Evolutionary conservation across 768 basidiomycete species (phyloP), one percentile per base, ranked within the genome.

Genomic region (Hygrocybe punicea): DNA sequence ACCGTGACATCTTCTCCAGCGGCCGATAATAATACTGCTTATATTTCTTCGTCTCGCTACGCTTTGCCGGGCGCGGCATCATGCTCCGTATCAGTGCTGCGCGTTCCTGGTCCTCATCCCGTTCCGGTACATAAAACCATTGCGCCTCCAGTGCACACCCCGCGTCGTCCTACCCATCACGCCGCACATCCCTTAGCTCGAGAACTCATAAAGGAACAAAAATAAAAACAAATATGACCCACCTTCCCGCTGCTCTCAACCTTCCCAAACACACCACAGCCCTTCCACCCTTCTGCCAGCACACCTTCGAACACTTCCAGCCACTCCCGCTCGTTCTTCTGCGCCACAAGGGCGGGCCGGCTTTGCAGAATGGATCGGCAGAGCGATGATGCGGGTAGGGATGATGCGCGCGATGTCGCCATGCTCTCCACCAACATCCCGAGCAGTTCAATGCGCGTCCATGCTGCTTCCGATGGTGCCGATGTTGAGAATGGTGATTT

Each of bases 11-110:
- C 72, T 87, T 90, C 29, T 74, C 85, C 58, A 91, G 70, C 8
- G 89, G 89, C 25, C 79, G 78, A 73, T 84, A 91, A 71, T 91
- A 92, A 72, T 92, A 92, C 68, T 89, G 86, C 69, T 91, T 91
- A 59, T 86, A 87, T 72, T 89, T 86, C 79, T 86, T 90, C 68
- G 88, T 91, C 71, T 83, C 87, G 47, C 73, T 84, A 53, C 89
- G 73, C 71, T 90, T 91, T 54, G 78, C 86, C 19, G 84, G 80
- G 13, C 86, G 81, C 1, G 87, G 87, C 87, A 89, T 88, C 77
- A 89, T 83, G 58, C 82, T 84, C 64, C 76, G 70, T 55, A 91
- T 81, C 58, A 89, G 69, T 61, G 74, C 68, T 29, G 87, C 87
- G n/a, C 88, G 78, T 55, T 89, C 88, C 61, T 76, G 75, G 65